phyloP scores from a whole-genome alignment of 352 stramenopile genomes.

The Bremia lactucae region DNA sequence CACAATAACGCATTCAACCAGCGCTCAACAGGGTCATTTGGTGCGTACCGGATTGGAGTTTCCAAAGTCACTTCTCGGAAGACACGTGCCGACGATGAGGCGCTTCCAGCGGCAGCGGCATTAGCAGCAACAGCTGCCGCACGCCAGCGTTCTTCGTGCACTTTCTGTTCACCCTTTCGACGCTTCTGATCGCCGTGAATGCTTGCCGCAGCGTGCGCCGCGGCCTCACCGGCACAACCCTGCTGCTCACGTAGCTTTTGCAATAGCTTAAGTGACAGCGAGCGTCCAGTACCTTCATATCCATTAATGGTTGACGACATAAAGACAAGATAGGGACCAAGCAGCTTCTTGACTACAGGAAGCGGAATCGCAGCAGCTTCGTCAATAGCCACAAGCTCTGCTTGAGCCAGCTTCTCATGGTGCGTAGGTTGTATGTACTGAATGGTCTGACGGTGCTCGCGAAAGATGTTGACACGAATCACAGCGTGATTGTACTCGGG shows the following conservation, averaged over 20 bases:
- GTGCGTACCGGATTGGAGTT: slow-evolving; percentile 96
- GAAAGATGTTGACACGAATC: slow-evolving; percentile 96
- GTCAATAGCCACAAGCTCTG: slow-evolving; percentile 97
- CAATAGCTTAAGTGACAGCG: slow-evolving; percentile 97
- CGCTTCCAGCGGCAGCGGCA: slow-evolving; percentile 28
- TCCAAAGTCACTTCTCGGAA: slow-evolving; percentile 93
- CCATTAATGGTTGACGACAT: slow-evolving; percentile 99
- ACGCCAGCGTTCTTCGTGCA: slow-evolving; percentile 95
- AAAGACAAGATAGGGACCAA: slow-evolving; percentile 96
- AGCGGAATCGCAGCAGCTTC: slow-evolving; percentile 99
- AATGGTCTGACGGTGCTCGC: slow-evolving; percentile 94
- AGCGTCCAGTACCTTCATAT: slow-evolving; percentile 98
- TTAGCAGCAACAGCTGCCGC: slow-evolving; percentile 84
- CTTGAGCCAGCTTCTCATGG: slow-evolving; percentile 93
- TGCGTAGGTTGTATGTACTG: slow-evolving; percentile 94
- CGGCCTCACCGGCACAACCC: slow-evolving; percentile 54
- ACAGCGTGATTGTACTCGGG: slow-evolving; percentile 81
- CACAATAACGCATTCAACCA: slow-evolving; percentile 98
- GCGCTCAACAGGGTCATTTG: slow-evolving; percentile 91
- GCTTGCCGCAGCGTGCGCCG: slow-evolving; percentile 36
- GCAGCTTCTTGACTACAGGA: slow-evolving; percentile 92
- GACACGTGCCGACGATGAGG: slow-evolving; percentile 49
- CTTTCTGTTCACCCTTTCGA: slow-evolving; percentile 92
- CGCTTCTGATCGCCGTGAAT: slow-evolving; percentile 86
- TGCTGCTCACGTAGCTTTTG: slow-evolving; percentile 95